Evolutionary conservation across 257 asterid genomes (phyloP), one percentile per base, ranked within the genome.

Genomic region (Solanum bukasovii): DNA sequence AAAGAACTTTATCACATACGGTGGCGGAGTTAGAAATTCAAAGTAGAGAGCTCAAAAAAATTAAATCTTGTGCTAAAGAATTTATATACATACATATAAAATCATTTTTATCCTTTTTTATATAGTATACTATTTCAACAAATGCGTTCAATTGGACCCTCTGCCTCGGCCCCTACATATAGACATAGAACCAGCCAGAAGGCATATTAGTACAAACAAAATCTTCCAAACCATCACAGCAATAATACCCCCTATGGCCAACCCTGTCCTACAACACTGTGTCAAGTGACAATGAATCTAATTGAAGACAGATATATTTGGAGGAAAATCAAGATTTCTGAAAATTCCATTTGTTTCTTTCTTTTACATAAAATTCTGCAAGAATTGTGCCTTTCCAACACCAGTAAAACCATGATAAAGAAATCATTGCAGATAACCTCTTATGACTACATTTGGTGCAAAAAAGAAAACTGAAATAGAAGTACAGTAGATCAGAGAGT

Each of bases 381-480:
- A 85, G 73, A 82, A 49, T 49, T 56, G 87, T 84, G 33, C 25
- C 3, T 84, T 84, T 13, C 78, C 61, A 42, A 84, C 67, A 35
- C 87, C 82, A 42, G 38, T 11, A 59, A 59, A 29, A 29, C 82
- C 72, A 88, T 87, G 91, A 89, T 67, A 84, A 74, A 85, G 82
- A 90, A 87, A 90, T 88, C 89, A 90, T 88, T 56, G 88, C 88
- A 63, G 61, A 61, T 83, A 74, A 83, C 56, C 88, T 77, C 87
- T 61, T 74, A 11, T 84, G 70, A 83, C 81, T 70, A 56, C 87
- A 49, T 56, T 85, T 85, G 87, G 89, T 70, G 78, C 71, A 78
- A 87, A 83, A 83, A 91, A 89, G 77, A 84, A 87, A 87, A 86
- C 88, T 85, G 89, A 85, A 81, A 86, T 44, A 86, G n/a, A 87